Conservation (phyloP, 345 rosid genomes). For the Jatropha curcas region DNA sequence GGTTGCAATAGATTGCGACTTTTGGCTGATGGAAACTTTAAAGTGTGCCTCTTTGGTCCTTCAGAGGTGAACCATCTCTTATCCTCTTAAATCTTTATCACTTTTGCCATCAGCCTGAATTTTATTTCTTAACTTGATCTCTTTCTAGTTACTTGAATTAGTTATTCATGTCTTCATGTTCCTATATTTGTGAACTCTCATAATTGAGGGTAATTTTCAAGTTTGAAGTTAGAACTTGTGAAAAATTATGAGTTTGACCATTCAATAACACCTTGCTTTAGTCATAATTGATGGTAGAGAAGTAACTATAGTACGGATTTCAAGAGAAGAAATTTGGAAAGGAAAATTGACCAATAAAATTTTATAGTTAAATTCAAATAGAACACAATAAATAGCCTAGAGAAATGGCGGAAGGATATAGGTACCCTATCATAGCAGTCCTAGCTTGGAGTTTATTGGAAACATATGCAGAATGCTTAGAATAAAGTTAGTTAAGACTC, state of each 20-base stretch:
- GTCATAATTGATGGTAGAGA: no score
- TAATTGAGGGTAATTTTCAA: no score
- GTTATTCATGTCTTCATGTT: not conserved
- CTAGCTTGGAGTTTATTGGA: not conserved
- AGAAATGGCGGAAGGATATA: not conserved
- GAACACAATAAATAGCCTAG: not conserved
- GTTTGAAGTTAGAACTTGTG: no score
- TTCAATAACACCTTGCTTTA: no score
- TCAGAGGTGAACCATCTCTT: constrained; percentile 59
- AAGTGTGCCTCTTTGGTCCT: constrained; percentile 99
- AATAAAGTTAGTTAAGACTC: not conserved
- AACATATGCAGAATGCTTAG: not conserved
- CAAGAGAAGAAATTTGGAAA: no score
- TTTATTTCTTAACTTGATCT: not conserved
- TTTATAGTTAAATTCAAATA: no score
- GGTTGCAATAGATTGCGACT: constrained; percentile 97
- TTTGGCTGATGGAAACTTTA: constrained; percentile 95
- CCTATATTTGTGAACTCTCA: not conserved
- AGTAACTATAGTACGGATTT: no score
- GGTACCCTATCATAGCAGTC: not conserved
- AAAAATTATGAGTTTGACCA: no score
- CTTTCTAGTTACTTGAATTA: not conserved
- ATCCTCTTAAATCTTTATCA: not conserved
- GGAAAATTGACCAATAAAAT: not conserved
- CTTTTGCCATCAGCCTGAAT: not conserved